Evolutionary conservation across 352 stramenopile genomes (phyloP).

Genomic region (Phytophthora fragariaefolia): DNA sequence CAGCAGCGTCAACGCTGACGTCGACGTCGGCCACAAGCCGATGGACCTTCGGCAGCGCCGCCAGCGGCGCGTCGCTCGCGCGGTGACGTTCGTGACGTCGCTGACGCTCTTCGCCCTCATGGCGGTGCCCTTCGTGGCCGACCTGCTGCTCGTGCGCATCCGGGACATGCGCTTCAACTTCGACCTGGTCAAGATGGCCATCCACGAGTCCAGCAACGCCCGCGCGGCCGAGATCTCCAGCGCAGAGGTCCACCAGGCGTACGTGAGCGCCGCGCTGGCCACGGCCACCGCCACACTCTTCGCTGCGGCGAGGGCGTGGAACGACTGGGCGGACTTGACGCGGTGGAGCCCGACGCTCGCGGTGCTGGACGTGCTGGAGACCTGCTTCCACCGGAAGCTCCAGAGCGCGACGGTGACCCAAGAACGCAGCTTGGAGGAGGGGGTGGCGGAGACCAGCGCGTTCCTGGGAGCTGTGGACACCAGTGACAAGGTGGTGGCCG

Average conservation of each 20-base stretch:
- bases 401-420: not conserved
- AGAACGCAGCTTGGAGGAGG: not conserved
- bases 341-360: conserved; percentile 16
- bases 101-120: conserved; percentile 29
- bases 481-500: not conserved
- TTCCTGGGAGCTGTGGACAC: not conserved
- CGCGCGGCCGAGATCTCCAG: conserved; percentile 30
- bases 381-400: not conserved
- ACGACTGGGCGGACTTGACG: conserved; percentile 24
- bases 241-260: conserved; percentile 25
- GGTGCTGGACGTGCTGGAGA: not conserved
- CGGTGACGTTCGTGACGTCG: conserved; percentile 11
- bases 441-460: not conserved
- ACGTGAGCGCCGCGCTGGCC: conserved; percentile 15
- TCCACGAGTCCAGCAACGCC: conserved; percentile 36
- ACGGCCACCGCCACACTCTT: conserved; percentile 23
- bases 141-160: conserved; percentile 37
- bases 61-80: not conserved
- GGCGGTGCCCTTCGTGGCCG: conserved; percentile 37
- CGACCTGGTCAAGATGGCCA: conserved; percentile 42
- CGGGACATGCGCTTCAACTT: conserved; percentile 43
- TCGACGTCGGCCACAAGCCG: not conserved
- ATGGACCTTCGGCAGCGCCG: not conserved
- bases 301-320: conserved; percentile 8
- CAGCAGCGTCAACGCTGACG: not conserved